These are phyloP conservation scores for Sporobolus alterniflorus DNA, from an alignment of 202 grass and related monocot species.

Conservation along the genomic window DNA sequence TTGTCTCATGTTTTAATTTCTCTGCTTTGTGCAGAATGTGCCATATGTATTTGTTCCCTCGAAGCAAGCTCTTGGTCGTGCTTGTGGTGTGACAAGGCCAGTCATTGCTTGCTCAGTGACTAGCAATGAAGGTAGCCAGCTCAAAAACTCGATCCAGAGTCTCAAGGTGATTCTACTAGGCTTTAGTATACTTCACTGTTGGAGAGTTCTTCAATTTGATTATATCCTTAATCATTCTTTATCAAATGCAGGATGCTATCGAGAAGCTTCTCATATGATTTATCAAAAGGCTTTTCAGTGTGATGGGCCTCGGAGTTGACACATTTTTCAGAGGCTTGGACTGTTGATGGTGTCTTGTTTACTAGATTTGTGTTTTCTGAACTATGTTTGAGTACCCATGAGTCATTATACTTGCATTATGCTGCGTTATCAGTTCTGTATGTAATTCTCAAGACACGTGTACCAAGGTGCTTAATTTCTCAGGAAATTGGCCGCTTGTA, in stretches of 20 bases:
- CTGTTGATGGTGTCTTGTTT: conserved; percentile 61
- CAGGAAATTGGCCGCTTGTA: conserved; percentile 3
- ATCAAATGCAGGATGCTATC: conserved; percentile 54
- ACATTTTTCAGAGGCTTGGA: conserved; percentile 77
- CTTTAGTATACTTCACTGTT: not conserved
- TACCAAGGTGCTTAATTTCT: conserved; percentile 29
- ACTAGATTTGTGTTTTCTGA: conserved; percentile 36
- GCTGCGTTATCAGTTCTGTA: not conserved
- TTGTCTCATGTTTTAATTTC: conserved; percentile 4
- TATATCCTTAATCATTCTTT: not conserved
- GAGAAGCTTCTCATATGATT: conserved; percentile 79
- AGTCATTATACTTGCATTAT: conserved; percentile 19
- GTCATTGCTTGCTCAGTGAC: conserved; percentile 96
- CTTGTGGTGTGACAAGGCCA: conserved; percentile 89
- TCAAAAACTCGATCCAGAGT: conserved; percentile 74
- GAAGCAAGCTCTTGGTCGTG: conserved; percentile 85
- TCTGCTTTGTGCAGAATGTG: conserved; percentile 61
- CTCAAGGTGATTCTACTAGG: conserved; percentile 63
- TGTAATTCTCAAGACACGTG: conserved; percentile 46
- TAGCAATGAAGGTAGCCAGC: conserved; percentile 80
- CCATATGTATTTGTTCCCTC: conserved; percentile 97
- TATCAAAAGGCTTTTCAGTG: conserved; percentile 58
- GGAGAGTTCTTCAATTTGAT: not conserved
- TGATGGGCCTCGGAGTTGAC: conserved; percentile 59
- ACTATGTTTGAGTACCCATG: conserved; percentile 37